A percentile compares a stretch with the other conserved stretches of the same genome.
phyloP scores from a whole-genome alignment of 2,329 filamentous ascomycete species.

The Hypoxylon sp. region DNA sequence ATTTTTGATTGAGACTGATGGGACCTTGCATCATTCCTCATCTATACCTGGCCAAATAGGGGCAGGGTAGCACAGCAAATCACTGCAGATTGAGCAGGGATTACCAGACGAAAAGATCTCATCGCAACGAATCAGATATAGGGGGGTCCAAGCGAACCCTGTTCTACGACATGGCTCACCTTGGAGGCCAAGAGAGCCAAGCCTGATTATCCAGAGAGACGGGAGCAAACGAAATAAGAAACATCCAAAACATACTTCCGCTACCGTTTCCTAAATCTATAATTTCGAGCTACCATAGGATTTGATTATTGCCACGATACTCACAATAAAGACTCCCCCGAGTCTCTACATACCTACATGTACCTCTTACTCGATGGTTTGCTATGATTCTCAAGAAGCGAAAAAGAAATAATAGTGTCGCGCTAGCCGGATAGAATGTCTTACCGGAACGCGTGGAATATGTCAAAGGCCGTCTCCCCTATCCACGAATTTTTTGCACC shows the following conservation, averaged over 20 bases:
- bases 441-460: slow-evolving; percentile 3
- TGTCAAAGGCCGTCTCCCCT: slow-evolving; percentile 9
- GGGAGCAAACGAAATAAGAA: slow-evolving; percentile 34
- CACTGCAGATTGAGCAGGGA: slow-evolving; percentile 26
- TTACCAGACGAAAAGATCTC: slow-evolving; percentile 21
- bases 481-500: slow-evolving; percentile 27
- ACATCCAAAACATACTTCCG: slow-evolving; percentile 11
- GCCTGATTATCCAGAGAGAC: slow-evolving; percentile 32
- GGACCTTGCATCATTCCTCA: slow-evolving; percentile 38
- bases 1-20: slow-evolving; percentile 27
- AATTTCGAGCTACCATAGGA: slow-evolving; percentile 1
- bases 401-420: slow-evolving; percentile 4
- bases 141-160: slow-evolving; percentile 23
- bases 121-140: slow-evolving; percentile 28
- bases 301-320: slow-evolving; percentile 18
- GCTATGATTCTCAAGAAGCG: neutral
- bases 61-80: slow-evolving; percentile 29
- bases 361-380: too few relatives aligned
- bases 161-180: slow-evolving; percentile 18
- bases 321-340: too few relatives aligned
- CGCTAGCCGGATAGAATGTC: slow-evolving; percentile 3
- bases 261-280: slow-evolving; percentile 10
- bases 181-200: slow-evolving; percentile 36
- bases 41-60: slow-evolving; percentile 26
- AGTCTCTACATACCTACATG: too few relatives aligned